Base-by-base conservation (phyloP, 371 early-diverging fungal genomes). In the Rozella allomycis region DNA sequence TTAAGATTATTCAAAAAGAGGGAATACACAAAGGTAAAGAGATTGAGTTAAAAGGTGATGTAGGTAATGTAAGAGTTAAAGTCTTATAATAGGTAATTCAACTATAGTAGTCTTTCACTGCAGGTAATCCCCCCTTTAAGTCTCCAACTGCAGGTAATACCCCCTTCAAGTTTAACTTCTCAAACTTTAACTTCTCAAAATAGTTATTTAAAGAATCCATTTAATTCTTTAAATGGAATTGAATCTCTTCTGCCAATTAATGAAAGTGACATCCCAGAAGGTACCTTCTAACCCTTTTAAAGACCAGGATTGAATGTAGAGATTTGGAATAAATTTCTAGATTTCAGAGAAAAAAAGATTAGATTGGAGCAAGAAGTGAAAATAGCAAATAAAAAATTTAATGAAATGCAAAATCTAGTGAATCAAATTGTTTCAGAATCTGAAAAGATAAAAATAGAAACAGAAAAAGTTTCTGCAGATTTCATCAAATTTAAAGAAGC, bases 311-410 rank as follows among this genome's bases (percentile, higher is more conserved):
- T 58, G 9, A 26, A 35, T 10, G 3, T 23, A 0, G 59, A 57
- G 1, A 3, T 46, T 3, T 55, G 50, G 51, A 34, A 33, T 33
- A 46, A 49, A 21, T 41, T 63, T 14, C 23, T 42, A 17, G 64
- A 59, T 14, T 23, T 50, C 14, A 43, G 60, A 2, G 49, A 52
- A 8, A 38, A 44, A n/a, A 58, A 58, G 31, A 56, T 52, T 20
- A 37, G 27, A 7, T 33, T 41, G 21, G 63, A 62, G 33, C 28
- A 17, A 8, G 56, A 56, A n/a, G 34, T 57, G 6, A 34, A 30
- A 25, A 31, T 19, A 4, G 9, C 43, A 3, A 17, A 23, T 4
- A 13, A 32, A 10, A 34, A 36, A 30, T 40, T 38, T 7, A 34
- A 42, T n/a, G 50, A 53, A 25, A 36, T 48, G 23, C 58, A 55